Evolutionary conservation across 768 basidiomycete genomes (phyloP).

Genomic region (Pleurotus ostreatus): DNA sequence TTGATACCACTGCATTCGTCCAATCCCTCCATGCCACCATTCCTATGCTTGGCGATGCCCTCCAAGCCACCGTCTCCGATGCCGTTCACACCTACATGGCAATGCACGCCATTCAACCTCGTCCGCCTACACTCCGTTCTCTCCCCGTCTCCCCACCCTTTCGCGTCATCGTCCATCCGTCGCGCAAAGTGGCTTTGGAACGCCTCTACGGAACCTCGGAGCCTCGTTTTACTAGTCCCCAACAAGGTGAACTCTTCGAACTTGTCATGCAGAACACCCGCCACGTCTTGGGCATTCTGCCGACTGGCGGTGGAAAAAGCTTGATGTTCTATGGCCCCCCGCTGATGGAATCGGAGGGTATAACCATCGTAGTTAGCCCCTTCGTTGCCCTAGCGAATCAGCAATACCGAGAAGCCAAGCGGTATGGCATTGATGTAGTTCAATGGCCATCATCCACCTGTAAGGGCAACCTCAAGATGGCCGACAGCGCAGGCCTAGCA

Average conservation of each 20-base stretch:
- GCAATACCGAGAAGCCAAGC: too few relatives aligned
- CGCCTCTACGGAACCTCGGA: background rate
- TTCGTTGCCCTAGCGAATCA: too few relatives aligned
- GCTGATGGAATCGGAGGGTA: background rate
- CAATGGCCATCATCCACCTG: too few relatives aligned
- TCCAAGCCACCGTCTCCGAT: too few relatives aligned
- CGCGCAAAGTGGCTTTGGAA: background rate
- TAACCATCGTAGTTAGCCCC: background rate
- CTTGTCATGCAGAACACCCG: background rate
- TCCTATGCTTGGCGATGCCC: too few relatives aligned
- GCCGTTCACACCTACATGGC: background rate
- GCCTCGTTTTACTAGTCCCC: background rate
- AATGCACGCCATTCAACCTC: background rate
- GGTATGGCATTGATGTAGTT: too few relatives aligned
- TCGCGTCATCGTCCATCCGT: background rate
- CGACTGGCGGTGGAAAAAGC: constrained; percentile 1
- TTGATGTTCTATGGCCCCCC: background rate
- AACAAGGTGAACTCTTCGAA: background rate
- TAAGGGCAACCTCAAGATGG: too few relatives aligned
- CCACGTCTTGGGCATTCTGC: background rate
- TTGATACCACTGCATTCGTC: too few relatives aligned
- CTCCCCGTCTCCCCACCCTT: background rate
- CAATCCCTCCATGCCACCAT: too few relatives aligned
- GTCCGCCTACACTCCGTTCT: background rate
- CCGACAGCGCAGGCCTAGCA: too few relatives aligned